Percentiles rank a stretch among this genome's conserved stretches.
Evolutionary conservation across 805 yeast species (phyloP).

Genomic region (Saturnispora besseyi): DNA sequence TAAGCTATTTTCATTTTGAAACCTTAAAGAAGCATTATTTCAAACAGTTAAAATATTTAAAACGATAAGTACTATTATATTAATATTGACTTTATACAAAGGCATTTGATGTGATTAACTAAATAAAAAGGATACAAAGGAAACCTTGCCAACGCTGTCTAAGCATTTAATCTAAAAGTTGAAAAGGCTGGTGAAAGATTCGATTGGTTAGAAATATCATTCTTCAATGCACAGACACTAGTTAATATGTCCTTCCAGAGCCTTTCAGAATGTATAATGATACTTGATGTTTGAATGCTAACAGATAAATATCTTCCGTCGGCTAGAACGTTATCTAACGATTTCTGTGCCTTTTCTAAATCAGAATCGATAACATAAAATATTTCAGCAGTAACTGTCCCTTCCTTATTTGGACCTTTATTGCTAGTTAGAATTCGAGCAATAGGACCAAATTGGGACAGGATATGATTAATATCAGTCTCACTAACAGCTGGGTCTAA

Average conservation of each 20-base stretch:
- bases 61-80: too few relatives aligned
- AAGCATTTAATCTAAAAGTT: background rate
- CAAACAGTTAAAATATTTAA: too few relatives aligned
- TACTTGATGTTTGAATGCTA: constrained; percentile 9
- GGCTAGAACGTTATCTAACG: constrained; percentile 11
- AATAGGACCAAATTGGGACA: constrained; percentile 19
- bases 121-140: too few relatives aligned
- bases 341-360: constrained; percentile 6
- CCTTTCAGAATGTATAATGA: constrained; percentile 8
- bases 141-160: too few relatives aligned
- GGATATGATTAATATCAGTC: constrained; percentile 22
- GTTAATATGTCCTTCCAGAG: constrained; percentile 10
- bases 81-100: too few relatives aligned
- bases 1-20: too few relatives aligned
- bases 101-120: too few relatives aligned
- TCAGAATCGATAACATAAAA: constrained; percentile 12
- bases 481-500: constrained; percentile 25
- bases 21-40: too few relatives aligned
- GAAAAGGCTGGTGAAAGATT: background rate
- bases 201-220: background rate
- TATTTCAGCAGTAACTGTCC: constrained; percentile 15
- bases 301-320: constrained; percentile 13
- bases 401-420: background rate
- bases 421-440: constrained; percentile 11
- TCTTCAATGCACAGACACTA: background rate